A percentile compares a stretch with the other conserved stretches of the same genome.
These are phyloP conservation scores for Pseudevernia furfuracea DNA, from an alignment of 495 filamentous ascomycete genomes.

Conservation along the genomic window DNA sequence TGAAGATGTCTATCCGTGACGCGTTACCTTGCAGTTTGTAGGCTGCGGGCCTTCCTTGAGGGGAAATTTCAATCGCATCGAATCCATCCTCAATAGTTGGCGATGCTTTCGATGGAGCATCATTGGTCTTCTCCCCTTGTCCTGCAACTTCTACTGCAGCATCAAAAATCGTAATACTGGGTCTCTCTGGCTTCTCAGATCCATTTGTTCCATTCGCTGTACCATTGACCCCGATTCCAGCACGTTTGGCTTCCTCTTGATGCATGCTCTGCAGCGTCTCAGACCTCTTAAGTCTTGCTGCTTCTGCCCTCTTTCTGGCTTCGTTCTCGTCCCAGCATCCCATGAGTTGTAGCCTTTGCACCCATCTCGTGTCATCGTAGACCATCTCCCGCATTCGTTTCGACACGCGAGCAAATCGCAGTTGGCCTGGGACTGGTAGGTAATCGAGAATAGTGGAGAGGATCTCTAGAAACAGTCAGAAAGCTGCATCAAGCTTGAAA, in stretches of 20 bases:
- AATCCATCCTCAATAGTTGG: constrained; percentile 53
- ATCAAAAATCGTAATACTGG: constrained; percentile 57
- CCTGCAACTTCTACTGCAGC: constrained; percentile 47
- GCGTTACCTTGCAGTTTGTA: constrained; percentile 41
- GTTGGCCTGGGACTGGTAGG: constrained; percentile 72
- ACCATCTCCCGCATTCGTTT: constrained; percentile 94
- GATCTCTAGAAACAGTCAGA: constrained; percentile 57
- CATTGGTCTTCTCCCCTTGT: constrained; percentile 18
- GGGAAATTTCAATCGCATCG: constrained; percentile 52
- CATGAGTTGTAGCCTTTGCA: constrained; percentile 73
- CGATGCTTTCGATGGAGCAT: constrained; percentile 13
- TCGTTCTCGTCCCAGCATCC: constrained; percentile 89
- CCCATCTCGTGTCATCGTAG: constrained; percentile 96
- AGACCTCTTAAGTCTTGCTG: constrained; percentile 57
- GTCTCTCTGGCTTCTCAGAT: background rate
- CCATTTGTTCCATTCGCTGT: constrained; percentile 25
- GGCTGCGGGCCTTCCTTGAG: constrained; percentile 16
- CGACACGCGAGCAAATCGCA: constrained; percentile 81
- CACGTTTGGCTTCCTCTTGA: constrained; percentile 40
- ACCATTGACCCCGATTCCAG: constrained; percentile 34
- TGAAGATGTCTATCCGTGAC: constrained; percentile 57
- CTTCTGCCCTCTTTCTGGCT: constrained; percentile 70
- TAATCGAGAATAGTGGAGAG: constrained; percentile 82
- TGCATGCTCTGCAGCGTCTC: constrained; percentile 49
- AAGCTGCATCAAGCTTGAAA: background rate